These are phyloP conservation scores for Fraxinus greggii DNA, from an alignment of 305 asterid genomes.

Conservation along the genomic window DNA sequence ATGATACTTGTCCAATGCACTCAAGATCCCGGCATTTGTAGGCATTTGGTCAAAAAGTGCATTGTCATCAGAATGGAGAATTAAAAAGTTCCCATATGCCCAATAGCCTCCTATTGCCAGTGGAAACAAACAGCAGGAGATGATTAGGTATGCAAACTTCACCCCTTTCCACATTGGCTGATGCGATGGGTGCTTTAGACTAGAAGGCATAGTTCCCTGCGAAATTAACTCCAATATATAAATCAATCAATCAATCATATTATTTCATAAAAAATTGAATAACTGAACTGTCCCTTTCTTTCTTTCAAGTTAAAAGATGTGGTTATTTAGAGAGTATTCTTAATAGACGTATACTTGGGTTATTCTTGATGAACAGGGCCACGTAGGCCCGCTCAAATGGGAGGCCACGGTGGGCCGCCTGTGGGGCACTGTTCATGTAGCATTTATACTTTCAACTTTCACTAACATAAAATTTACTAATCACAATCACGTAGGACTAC, in stretches of 20 bases:
- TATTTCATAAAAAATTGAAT: too few species aligned
- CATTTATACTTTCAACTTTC: neutral
- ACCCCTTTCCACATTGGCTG: constrained; percentile 90
- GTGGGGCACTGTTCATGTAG: too few species aligned
- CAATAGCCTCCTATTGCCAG: constrained; percentile 83
- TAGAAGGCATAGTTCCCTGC: constrained; percentile 88
- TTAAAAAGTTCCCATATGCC: constrained; percentile 80
- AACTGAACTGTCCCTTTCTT: too few species aligned
- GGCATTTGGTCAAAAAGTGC: constrained; percentile 47
- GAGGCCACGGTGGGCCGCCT: too few species aligned
- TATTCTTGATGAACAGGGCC: too few species aligned
- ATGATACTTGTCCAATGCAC: constrained; percentile 62
- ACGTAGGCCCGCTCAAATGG: too few species aligned
- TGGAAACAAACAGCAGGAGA: constrained; percentile 76
- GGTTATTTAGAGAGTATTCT: too few species aligned
- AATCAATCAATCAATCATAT: neutral
- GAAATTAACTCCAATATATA: neutral
- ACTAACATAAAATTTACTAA: neutral
- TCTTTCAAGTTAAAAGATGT: too few species aligned
- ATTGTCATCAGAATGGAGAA: neutral
- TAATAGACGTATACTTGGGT: too few species aligned
- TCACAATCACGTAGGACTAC: neutral
- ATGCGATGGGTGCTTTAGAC: constrained; percentile 60
- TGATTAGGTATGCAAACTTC: constrained; percentile 54
- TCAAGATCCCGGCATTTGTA: constrained; percentile 56